These are phyloP conservation scores for Trypanosoma cruzi DNA, from an alignment of 208 protist genomes.

Conservation along the genomic window DNA sequence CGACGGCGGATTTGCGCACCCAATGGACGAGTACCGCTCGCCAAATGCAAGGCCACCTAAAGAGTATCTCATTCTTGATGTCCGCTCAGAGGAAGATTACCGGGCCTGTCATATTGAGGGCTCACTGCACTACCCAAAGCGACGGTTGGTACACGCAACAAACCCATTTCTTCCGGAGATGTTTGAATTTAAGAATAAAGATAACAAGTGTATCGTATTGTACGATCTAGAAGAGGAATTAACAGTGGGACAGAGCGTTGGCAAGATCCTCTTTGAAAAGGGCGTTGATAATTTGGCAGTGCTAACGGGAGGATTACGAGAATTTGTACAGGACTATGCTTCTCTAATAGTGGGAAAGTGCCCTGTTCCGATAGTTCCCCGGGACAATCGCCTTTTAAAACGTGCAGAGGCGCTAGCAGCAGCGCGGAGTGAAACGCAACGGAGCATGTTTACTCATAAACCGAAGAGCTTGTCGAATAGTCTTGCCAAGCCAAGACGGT, in stretches of 20 bases:
- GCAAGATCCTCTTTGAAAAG: conserved; percentile 78
- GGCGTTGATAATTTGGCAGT: conserved; percentile 89
- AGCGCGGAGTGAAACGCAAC: conserved; percentile 77
- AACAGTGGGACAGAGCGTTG: conserved; percentile 45
- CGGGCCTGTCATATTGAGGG: conserved; percentile 76
- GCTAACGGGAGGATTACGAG: conserved; percentile 75
- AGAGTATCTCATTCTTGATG: conserved; percentile 82
- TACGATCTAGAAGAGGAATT: conserved; percentile 89
- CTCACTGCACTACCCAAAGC: conserved; percentile 82
- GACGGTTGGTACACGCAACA: conserved; percentile 71
- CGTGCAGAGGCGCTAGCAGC: conserved; percentile 65
- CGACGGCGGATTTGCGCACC: conserved; percentile 79
- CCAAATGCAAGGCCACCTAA: conserved; percentile 9
- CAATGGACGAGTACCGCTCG: conserved; percentile 85
- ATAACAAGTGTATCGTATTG: conserved; percentile 77
- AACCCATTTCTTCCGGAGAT: conserved; percentile 86
- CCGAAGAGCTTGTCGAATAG: conserved; percentile 88
- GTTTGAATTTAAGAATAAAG: conserved; percentile 90
- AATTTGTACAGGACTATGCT: conserved; percentile 87
- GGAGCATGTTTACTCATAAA: conserved; percentile 65
- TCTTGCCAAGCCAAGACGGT: conserved; percentile 49
- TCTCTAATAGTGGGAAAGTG: conserved; percentile 48
- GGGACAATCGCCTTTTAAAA: conserved; percentile 69
- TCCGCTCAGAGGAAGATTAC: conserved; percentile 76
- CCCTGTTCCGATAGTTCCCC: conserved; percentile 69